A percentile compares a stretch with the other conserved stretches of the same genome.
Evolutionary conservation across 352 stramenopile species (phyloP).

Genomic region (Pythium dissimile): DNA sequence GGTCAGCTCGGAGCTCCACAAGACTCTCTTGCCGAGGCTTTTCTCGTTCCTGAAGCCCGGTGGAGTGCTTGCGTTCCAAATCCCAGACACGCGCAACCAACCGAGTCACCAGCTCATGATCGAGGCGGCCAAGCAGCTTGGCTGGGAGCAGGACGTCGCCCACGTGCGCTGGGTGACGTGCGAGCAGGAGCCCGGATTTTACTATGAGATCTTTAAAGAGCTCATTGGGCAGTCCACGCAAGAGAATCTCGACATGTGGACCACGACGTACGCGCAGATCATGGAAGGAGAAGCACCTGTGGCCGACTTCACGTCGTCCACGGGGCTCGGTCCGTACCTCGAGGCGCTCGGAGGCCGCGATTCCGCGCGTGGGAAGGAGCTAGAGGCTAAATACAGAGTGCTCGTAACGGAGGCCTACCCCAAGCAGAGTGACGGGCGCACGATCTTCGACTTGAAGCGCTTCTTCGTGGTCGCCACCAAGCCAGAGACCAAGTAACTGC

Average conservation of each 20-base stretch:
- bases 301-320: slow-evolving; percentile 65
- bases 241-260: slow-evolving; percentile 58
- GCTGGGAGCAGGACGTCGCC: slow-evolving; percentile 31
- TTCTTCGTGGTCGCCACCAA: slow-evolving; percentile 64
- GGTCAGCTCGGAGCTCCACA: slow-evolving; percentile 49
- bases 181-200: slow-evolving; percentile 54
- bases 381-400: slow-evolving; percentile 55
- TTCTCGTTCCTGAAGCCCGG: slow-evolving; percentile 63
- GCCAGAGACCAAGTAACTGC: slow-evolving; percentile 12
- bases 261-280: slow-evolving; percentile 53
- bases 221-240: slow-evolving; percentile 2
- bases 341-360: slow-evolving; percentile 38
- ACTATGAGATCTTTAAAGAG: slow-evolving; percentile 63
- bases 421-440: slow-evolving; percentile 49
- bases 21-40: slow-evolving; percentile 41
- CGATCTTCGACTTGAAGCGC: slow-evolving; percentile 63
- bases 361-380: slow-evolving; percentile 21
- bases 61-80: slow-evolving; percentile 66
- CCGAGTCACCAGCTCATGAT: slow-evolving; percentile 62
- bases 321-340: slow-evolving; percentile 54
- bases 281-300: slow-evolving; percentile 54
- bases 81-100: slow-evolving; percentile 57
- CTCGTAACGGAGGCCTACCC: slow-evolving; percentile 54
- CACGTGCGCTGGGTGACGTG: slow-evolving; percentile 68
- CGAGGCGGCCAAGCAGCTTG: slow-evolving; percentile 41